Base-by-base conservation (phyloP, 305 asterid species). In the Fraxinus velutina region DNA sequence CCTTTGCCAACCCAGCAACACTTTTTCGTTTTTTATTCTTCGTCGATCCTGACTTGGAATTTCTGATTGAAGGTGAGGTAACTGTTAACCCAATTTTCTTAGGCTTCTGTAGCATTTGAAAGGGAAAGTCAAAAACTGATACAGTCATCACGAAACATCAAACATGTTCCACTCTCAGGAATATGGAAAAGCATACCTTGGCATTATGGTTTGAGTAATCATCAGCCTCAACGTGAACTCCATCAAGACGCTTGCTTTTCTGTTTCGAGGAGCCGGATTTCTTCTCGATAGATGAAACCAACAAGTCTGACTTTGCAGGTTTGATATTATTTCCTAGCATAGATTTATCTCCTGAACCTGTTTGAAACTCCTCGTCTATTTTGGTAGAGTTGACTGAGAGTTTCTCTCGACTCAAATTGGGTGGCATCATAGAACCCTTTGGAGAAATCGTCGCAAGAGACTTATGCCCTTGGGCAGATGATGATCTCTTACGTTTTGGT, bases 401-500 rank as follows among this genome's bases (percentile, higher is more conserved):
- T 76, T 81, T 75, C 77, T 89, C 90, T 84, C 76, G 76, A 70
- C 84, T 73, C 74, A 79, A 79, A 71, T 79, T 83, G 64, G 75
- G 42, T 64, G 85, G 84, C 77, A 74, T 86, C 88, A 78, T 85
- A 78, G 92, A 86, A 73, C 85, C 90, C 89, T 88, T 89, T 47
- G 86, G 75, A 81, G 84, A 64, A 64, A 80, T 77, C 73, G 79
- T 82, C 17, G 62, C 29, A 70, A 73, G 77, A 80, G 92, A 81
- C 84, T 86, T 94, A 79, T 85, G 90, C 86, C 89, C 92, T 70
- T 81, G 89, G 84, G 88, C 71, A 78, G 96, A 85, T 27, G 96
- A 88, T 37, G 98, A 92, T 86, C 97, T 94, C 88, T 80, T 88
- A 44, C 95, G 93, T 86, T 93, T 96, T 79, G 98, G 97, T 73